Evolutionary conservation across 164 flowering plant species (phyloP).

Genomic region (Protea cynaroides): DNA sequence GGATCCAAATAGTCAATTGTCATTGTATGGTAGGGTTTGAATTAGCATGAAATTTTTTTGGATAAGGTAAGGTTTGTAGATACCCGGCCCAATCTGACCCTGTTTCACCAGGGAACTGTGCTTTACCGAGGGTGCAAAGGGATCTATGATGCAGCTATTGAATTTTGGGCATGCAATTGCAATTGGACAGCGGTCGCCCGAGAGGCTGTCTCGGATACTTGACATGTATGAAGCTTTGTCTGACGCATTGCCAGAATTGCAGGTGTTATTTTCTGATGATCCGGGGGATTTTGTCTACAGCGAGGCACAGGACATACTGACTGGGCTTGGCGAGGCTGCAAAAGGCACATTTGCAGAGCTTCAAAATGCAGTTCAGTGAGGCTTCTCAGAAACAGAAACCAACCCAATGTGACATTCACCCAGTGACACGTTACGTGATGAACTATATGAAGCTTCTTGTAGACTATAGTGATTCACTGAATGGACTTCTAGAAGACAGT

Average conservation of each 20-base stretch:
- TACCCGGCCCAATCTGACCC: too few relatives aligned
- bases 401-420: constrained; percentile 60
- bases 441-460: constrained; percentile 67
- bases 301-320: constrained; percentile 56
- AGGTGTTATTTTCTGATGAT: constrained; percentile 37
- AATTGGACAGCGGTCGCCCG: constrained; percentile 51
- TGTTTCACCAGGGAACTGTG: constrained; percentile 54
- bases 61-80: too few relatives aligned
- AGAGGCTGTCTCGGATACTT: constrained; percentile 62
- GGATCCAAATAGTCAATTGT: too few relatives aligned
- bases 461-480: constrained; percentile 62
- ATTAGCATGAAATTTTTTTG: too few relatives aligned
- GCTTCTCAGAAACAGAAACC: constrained; percentile 50
- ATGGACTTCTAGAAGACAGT: constrained; percentile 36
- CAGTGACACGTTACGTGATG: constrained; percentile 81
- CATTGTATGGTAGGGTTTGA: too few relatives aligned
- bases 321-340: constrained; percentile 58
- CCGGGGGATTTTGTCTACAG: constrained; percentile 34
- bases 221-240: constrained; percentile 77
- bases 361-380: constrained; percentile 64
- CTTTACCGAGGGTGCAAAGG: constrained; percentile 65
- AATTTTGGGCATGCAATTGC: constrained; percentile 77
- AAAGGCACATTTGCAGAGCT: constrained; percentile 71
- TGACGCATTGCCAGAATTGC: constrained; percentile 39
- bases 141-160: constrained; percentile 68